Percentiles rank a stretch among this genome's conserved stretches.
phyloP scores from a whole-genome alignment of 371 early-diverging fungal genomes.

The Mortierella sp. region DNA sequence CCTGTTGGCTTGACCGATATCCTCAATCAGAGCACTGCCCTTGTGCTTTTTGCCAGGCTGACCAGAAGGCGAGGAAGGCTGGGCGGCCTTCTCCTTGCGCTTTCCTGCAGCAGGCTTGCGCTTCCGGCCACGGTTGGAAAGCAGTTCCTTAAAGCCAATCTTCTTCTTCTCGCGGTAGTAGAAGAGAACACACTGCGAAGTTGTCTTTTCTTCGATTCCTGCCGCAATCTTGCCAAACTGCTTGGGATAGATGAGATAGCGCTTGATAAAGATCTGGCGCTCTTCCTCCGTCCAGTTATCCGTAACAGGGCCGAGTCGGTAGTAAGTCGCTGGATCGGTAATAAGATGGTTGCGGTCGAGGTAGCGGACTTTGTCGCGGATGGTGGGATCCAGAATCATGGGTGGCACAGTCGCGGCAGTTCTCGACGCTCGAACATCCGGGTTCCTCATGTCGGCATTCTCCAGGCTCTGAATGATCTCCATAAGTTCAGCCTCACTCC shows the following conservation, averaged over 20 bases:
- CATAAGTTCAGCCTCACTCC: constrained; percentile 85
- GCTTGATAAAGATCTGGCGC: constrained; percentile 80
- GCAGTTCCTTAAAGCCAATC: constrained; percentile 84
- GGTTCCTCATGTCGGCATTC: constrained; percentile 82
- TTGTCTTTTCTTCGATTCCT: constrained; percentile 82
- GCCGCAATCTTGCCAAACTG: constrained; percentile 91
- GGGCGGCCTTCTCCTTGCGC: constrained; percentile 48
- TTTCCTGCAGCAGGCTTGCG: constrained; percentile 45
- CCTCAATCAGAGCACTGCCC: constrained; percentile 73
- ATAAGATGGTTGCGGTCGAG: constrained; percentile 77
- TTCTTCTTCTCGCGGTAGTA: constrained; percentile 94
- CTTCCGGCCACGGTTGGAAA: constrained; percentile 67
- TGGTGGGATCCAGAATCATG: constrained; percentile 77
- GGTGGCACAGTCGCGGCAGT: constrained; percentile 84
- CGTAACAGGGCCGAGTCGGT: constrained; percentile 71
- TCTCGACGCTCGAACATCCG: constrained; percentile 81
- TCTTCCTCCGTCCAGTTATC: constrained; percentile 89
- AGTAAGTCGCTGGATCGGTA: constrained; percentile 70
- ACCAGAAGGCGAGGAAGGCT: constrained; percentile 26
- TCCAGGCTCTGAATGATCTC: constrained; percentile 85
- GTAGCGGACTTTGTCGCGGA: constrained; percentile 69
- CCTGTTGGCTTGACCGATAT: constrained; percentile 72
- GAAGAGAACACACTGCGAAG: constrained; percentile 88
- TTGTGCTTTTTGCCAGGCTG: constrained; percentile 68
- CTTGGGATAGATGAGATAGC: constrained; percentile 88